Conservation (phyloP, 2,329 filamentous ascomycete genomes). For the Penicillium janthinellum region DNA sequence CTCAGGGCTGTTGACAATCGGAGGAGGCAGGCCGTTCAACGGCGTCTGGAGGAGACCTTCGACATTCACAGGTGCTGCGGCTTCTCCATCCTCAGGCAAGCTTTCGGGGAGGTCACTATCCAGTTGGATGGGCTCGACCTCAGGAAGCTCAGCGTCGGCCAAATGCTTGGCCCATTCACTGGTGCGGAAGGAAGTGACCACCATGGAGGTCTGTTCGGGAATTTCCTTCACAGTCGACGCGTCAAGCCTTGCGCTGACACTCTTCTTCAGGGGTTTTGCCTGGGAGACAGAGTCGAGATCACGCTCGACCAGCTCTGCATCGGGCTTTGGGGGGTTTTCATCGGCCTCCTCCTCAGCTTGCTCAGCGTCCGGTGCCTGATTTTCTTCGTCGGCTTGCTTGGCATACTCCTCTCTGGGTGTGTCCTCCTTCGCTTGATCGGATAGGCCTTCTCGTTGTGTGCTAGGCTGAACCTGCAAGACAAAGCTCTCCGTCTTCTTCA, state of each 20-base stretch:
- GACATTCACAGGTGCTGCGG: conserved; percentile 63
- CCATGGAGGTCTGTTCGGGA: conserved; percentile 70
- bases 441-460: not conserved
- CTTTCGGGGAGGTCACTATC: conserved; percentile 39
- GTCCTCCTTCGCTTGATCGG: not conserved
- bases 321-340: not conserved
- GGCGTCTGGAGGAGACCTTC: conserved; percentile 67
- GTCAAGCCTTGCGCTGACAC: conserved; percentile 34
- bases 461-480: not conserved
- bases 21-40: conserved; percentile 51
- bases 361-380: not conserved
- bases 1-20: conserved; percentile 31
- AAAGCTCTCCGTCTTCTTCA: not conserved
- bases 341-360: not conserved
- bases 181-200: conserved; percentile 81
- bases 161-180: conserved; percentile 97
- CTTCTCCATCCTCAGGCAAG: conserved; percentile 47
- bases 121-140: conserved; percentile 48
- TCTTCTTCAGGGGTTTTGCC: conserved; percentile 9
- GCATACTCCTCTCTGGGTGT: not conserved
- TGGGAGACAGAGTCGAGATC: conserved; percentile 4
- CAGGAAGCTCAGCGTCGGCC: conserved; percentile 71
- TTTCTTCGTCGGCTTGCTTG: not conserved
- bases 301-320: not conserved
- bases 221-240: conserved; percentile 56